These are phyloP conservation scores for Arthrobotrys sphaeroides DNA, from an alignment of 2,329 filamentous ascomycete genomes.

Conservation along the genomic window DNA sequence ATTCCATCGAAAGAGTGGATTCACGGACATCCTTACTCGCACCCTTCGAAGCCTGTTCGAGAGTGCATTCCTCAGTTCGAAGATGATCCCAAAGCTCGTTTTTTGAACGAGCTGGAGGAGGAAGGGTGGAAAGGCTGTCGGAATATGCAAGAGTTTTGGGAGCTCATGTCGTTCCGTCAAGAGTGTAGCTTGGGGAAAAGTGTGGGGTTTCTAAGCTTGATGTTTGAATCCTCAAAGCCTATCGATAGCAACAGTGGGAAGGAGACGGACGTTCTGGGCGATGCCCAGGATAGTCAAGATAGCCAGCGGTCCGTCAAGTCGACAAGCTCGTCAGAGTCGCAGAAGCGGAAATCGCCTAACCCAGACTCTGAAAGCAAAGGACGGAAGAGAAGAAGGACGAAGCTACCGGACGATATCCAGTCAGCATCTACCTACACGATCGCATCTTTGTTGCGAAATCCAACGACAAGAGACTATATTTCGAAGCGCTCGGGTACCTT, in stretches of 20 bases:
- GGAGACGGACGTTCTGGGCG: background rate
- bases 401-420: constrained; percentile 25
- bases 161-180: constrained; percentile 95
- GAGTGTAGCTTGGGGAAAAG: constrained; percentile 92
- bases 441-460: constrained; percentile 42
- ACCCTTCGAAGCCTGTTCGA: constrained; percentile 55
- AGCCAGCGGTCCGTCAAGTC: constrained; percentile 5
- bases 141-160: constrained; percentile 93
- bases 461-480: constrained; percentile 12
- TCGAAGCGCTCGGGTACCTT: constrained; percentile 11
- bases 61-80: constrained; percentile 84
- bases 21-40: constrained; percentile 75
- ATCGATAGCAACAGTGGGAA: constrained; percentile 3
- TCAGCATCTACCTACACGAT: constrained; percentile 46
- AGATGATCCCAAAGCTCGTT: constrained; percentile 93
- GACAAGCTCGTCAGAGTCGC: background rate
- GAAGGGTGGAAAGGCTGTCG: constrained; percentile 81
- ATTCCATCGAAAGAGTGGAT: constrained; percentile 74
- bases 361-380: background rate
- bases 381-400: constrained; percentile 6
- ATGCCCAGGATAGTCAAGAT: constrained; percentile 7
- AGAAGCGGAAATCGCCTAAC: constrained; percentile 21
- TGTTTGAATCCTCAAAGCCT: constrained; percentile 71
- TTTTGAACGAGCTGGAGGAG: constrained; percentile 86
- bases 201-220: constrained; percentile 94